Percentiles rank a stretch among this genome's conserved stretches.
These are phyloP conservation scores for Cephalotrichum gorgonifer DNA, from an alignment of 2,329 filamentous ascomycete species.

Conservation along the genomic window DNA sequence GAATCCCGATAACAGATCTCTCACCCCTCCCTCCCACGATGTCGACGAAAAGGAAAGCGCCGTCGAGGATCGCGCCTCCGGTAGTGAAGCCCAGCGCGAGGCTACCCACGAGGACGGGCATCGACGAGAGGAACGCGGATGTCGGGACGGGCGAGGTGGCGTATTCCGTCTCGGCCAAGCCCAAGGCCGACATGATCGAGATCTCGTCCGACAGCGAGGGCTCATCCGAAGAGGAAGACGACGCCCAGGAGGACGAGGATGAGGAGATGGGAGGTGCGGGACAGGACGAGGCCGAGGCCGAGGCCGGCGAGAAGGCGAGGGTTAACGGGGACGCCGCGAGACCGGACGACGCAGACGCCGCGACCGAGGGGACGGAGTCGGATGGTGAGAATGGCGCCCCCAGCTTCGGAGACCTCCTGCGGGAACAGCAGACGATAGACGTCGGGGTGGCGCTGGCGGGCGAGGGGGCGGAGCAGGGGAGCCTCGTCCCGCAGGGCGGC, in stretches of 20 bases:
- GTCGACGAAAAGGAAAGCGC: conserved; percentile 52
- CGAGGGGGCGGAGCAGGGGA: conserved; percentile 15
- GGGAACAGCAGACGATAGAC: conserved; percentile 64
- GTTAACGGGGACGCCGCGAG: conserved; percentile 11
- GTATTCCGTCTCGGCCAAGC: conserved; percentile 19
- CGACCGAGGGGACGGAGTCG: conserved; percentile 23
- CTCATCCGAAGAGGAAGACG: conserved; percentile 33
- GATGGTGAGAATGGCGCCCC: conserved; percentile 42
- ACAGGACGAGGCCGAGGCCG: background rate
- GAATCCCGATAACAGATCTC: background rate
- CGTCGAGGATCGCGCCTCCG: conserved; percentile 46
- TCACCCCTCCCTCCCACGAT: conserved; percentile 20
- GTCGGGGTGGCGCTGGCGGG: conserved; percentile 49
- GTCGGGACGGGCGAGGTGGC: conserved; percentile 33
- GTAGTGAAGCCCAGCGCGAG: conserved; percentile 43
- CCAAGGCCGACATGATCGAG: conserved; percentile 34
- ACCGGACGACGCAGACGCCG: conserved; percentile 14
- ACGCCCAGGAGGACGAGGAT: conserved; percentile 15
- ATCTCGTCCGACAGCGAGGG: conserved; percentile 46
- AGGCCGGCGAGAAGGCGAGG: conserved; percentile 8
- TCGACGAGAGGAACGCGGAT: conserved; percentile 49
- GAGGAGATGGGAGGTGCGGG: conserved; percentile 5
- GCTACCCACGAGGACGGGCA: conserved; percentile 33
- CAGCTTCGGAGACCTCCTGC: conserved; percentile 80
- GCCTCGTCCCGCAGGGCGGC: conserved; percentile 27